Percentiles rank a stretch among this genome's conserved stretches.
These are phyloP conservation scores for Hypoxylon sp. DNA, from an alignment of 2,329 filamentous ascomycete genomes.

Conservation along the genomic window DNA sequence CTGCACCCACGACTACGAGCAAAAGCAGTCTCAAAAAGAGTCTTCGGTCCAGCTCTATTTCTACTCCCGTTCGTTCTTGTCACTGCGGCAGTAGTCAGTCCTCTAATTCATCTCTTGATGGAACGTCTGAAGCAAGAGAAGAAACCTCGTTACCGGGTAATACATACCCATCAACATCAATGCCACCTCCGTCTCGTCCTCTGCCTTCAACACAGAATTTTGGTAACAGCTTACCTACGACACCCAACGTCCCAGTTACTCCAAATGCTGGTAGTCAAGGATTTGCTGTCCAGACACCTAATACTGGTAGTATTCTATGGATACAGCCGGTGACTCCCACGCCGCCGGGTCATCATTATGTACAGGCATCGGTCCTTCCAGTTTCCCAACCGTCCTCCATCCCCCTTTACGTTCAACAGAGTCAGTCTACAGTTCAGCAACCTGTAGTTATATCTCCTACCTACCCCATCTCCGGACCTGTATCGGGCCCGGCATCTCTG, in stretches of 20 bases:
- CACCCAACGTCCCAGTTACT: slow-evolving; percentile 3
- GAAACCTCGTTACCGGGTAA: neutral
- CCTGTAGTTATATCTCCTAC: slow-evolving; percentile 18
- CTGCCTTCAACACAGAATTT: slow-evolving; percentile 12
- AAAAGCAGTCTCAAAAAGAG: slow-evolving; percentile 10
- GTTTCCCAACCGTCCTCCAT: slow-evolving; percentile 31
- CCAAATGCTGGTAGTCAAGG: slow-evolving; percentile 5
- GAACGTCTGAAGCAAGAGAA: neutral
- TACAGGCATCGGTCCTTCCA: slow-evolving; percentile 10
- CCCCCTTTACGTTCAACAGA: slow-evolving; percentile 18
- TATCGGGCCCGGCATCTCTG: slow-evolving; percentile 11
- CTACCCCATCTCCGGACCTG: slow-evolving; percentile 13
- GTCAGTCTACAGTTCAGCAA: slow-evolving; percentile 8
- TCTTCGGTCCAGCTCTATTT: slow-evolving; percentile 22
- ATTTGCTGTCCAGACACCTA: slow-evolving; percentile 12
- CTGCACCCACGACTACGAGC: slow-evolving; percentile 10
- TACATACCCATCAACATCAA: slow-evolving; percentile 13
- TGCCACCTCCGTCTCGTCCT: slow-evolving; percentile 14
- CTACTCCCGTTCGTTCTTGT: slow-evolving; percentile 22
- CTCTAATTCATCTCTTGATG: neutral
- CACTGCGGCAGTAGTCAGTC: neutral
- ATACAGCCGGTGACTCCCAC: slow-evolving; percentile 15
- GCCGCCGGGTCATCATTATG: slow-evolving; percentile 14
- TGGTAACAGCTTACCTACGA: slow-evolving; percentile 12
- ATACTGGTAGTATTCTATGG: slow-evolving; percentile 8